Percentiles rank a stretch among this genome's conserved stretches.
These are phyloP conservation scores for Lactifluus volemus DNA, from an alignment of 768 basidiomycete genomes.

Conservation along the genomic window DNA sequence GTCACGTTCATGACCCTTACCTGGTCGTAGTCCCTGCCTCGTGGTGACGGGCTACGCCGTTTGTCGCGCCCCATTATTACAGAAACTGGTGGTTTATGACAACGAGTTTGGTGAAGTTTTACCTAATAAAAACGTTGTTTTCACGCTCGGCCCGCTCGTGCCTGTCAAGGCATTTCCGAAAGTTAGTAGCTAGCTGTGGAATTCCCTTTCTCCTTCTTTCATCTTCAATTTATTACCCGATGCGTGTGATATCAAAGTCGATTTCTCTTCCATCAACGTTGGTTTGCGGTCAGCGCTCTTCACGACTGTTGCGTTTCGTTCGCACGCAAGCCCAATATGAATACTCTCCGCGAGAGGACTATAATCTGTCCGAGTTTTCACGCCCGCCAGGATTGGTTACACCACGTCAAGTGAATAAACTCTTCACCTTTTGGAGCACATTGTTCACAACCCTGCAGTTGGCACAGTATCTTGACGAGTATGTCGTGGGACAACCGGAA, in stretches of 20 bases:
- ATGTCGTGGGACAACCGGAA: slow-evolving; percentile 82
- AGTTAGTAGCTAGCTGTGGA: background rate
- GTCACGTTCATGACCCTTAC: background rate
- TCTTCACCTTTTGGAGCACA: background rate
- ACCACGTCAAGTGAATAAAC: slow-evolving; percentile 36
- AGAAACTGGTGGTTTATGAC: background rate
- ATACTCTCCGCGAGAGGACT: slow-evolving; percentile 12
- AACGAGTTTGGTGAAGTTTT: background rate
- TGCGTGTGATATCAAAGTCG: background rate
- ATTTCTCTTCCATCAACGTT: background rate
- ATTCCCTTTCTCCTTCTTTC: background rate
- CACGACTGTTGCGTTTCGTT: background rate
- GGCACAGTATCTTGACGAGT: slow-evolving; percentile 78
- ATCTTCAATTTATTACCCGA: background rate
- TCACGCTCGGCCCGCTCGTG: background rate
- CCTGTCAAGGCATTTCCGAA: background rate
- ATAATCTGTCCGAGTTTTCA: slow-evolving; percentile 3
- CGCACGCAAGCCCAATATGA: slow-evolving; percentile 20
- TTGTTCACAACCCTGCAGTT: slow-evolving; percentile 39
- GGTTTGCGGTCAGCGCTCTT: background rate
- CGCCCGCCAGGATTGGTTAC: slow-evolving; percentile 30
- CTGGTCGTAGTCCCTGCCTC: background rate
- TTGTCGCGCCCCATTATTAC: slow-evolving; percentile 10
- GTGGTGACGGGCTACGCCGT: slow-evolving; percentile 12
- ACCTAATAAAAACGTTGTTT: background rate